Evolutionary conservation across 768 basidiomycete genomes (phyloP).

Genomic region (Termitomyces sp.): DNA sequence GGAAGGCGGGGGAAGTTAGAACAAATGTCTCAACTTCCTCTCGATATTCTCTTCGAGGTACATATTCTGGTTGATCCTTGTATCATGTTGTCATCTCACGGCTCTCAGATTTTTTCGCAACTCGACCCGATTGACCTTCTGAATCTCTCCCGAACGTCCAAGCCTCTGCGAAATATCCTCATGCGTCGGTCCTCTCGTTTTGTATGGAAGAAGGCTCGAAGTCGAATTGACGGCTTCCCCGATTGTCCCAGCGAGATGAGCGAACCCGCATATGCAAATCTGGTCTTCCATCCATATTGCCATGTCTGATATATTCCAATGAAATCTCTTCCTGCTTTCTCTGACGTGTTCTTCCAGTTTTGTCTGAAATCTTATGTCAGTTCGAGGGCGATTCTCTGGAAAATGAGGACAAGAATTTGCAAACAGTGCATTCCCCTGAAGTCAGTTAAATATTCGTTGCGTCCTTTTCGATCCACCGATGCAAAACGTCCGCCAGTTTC

Average conservation of each 20-base stretch:
- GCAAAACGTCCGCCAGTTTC: background rate
- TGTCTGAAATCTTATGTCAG: slow-evolving; percentile 5
- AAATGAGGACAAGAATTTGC: slow-evolving; percentile 12
- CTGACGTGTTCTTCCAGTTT: background rate
- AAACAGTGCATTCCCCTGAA: slow-evolving; percentile 14
- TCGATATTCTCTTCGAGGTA: slow-evolving; percentile 19
- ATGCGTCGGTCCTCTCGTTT: slow-evolving; percentile 13
- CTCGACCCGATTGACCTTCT: slow-evolving; percentile 17
- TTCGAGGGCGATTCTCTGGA: slow-evolving; percentile 12
- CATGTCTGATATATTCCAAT: slow-evolving; percentile 11
- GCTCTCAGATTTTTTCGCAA: slow-evolving; percentile 16
- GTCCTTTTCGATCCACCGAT: too few species aligned
- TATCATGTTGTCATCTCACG: too few species aligned
- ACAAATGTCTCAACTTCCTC: slow-evolving; percentile 20
- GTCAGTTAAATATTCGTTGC: background rate
- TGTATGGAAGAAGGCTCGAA: slow-evolving; percentile 20
- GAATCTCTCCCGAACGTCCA: slow-evolving; percentile 18
- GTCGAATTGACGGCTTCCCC: slow-evolving; percentile 15
- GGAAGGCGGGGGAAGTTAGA: slow-evolving; percentile 20
- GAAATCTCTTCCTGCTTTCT: background rate
- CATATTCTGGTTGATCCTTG: background rate
- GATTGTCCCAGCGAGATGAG: slow-evolving; percentile 21
- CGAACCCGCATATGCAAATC: slow-evolving; percentile 23
- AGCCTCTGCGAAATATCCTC: slow-evolving; percentile 4
- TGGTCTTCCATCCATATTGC: slow-evolving; percentile 17